Evolutionary conservation across 768 basidiomycete genomes (phyloP).

Genomic region (Hebeloma cylindrosporum): DNA sequence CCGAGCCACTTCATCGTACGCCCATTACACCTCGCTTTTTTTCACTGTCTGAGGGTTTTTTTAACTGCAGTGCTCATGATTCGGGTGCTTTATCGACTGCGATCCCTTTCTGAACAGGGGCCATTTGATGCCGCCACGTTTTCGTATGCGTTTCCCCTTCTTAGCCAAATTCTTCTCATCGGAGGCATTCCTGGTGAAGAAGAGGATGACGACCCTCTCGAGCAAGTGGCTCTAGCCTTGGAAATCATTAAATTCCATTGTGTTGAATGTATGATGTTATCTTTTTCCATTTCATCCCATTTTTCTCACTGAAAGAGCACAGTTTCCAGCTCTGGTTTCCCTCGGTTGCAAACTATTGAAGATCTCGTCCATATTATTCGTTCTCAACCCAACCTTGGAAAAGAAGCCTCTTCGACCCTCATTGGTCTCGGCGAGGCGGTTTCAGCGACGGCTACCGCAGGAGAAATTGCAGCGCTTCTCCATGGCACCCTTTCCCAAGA

Average conservation of each 20-base stretch:
- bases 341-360: slow-evolving; percentile 67
- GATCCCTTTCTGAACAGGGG: slow-evolving; percentile 75
- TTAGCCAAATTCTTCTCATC: slow-evolving; percentile 62
- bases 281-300: not conserved
- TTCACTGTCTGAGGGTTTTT: too few relatives aligned
- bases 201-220: slow-evolving; percentile 72
- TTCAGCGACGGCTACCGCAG: slow-evolving; percentile 54
- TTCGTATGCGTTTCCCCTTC: slow-evolving; percentile 74
- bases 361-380: slow-evolving; percentile 72
- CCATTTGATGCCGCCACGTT: slow-evolving; percentile 87
- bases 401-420: slow-evolving; percentile 80
- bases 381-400: slow-evolving; percentile 76
- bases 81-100: slow-evolving; percentile 83
- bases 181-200: slow-evolving; percentile 63
- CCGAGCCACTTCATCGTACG: slow-evolving; percentile 69
- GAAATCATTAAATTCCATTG: slow-evolving; percentile 72
- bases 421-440: slow-evolving; percentile 82
- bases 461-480: slow-evolving; percentile 68
- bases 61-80: slow-evolving; percentile 61
- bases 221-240: slow-evolving; percentile 74
- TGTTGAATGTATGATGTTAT: slow-evolving; percentile 55
- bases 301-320: not conserved
- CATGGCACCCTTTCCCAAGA: slow-evolving; percentile 81
- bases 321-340: slow-evolving; percentile 76
- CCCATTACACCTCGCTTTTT: slow-evolving; percentile 7